Conservation (phyloP, 1,284 basidiomycete species). For the Psilocybe mexicana region DNA sequence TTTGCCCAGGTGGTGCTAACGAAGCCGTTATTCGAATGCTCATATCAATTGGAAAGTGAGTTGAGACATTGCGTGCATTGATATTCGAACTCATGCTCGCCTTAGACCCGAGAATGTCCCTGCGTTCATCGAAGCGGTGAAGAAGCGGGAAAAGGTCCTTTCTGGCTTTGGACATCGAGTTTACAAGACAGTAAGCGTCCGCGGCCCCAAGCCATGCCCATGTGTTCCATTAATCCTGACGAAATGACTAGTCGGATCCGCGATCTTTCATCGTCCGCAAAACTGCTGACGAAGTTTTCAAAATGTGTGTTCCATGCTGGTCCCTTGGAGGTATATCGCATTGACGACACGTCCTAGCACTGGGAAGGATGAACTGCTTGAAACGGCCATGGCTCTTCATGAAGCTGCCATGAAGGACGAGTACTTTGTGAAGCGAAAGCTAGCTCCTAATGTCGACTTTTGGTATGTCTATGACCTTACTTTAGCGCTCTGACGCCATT, state of each 20-base stretch:
- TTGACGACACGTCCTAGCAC: constrained; percentile 48
- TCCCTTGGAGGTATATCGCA: neutral
- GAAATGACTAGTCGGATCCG: constrained; percentile 67
- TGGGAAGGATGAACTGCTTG: constrained; percentile 78
- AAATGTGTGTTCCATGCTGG: constrained; percentile 51
- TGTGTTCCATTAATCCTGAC: constrained; percentile 7
- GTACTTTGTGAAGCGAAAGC: constrained; percentile 75
- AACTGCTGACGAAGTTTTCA: constrained; percentile 86
- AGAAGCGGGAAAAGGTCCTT: constrained; percentile 81
- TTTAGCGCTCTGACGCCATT: neutral
- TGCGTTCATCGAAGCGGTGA: constrained; percentile 81
- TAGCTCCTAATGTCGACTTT: constrained; percentile 84
- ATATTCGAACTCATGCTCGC: neutral
- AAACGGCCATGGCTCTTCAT: constrained; percentile 86
- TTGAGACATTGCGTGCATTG: neutral
- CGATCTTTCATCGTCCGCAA: constrained; percentile 86
- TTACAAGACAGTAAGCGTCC: constrained; percentile 70
- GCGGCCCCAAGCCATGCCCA: neutral
- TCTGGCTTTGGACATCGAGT: constrained; percentile 87
- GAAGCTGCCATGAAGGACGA: constrained; percentile 87
- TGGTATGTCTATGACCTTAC: constrained; percentile 50
- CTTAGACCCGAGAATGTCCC: constrained; percentile 79
- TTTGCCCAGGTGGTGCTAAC: constrained; percentile 69
- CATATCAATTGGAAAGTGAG: constrained; percentile 78
- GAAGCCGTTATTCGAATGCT: constrained; percentile 91